Percentiles rank a stretch among this genome's conserved stretches.
Conservation (phyloP, 225 moss, liverwort and hornwort species). For the Physcomitrellopsis africana region DNA sequence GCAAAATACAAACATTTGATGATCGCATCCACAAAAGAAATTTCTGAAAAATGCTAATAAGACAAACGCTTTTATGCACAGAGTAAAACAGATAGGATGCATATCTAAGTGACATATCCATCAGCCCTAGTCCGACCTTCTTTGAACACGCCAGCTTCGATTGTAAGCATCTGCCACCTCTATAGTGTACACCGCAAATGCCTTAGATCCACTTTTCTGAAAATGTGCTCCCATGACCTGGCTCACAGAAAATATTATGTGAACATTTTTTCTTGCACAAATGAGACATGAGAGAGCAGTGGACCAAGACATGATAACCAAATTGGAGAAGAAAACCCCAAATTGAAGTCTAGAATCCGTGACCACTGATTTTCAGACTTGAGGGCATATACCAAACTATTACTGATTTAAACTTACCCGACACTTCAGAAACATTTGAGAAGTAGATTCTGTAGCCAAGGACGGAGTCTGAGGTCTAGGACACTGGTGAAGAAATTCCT, state of each 20-base stretch:
- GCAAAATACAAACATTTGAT: not conserved
- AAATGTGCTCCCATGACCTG: conserved; percentile 91
- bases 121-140: conserved; percentile 50
- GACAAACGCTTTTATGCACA: not conserved
- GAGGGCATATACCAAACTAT: not conserved
- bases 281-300: not conserved
- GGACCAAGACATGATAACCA: not conserved
- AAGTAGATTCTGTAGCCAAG: conserved; percentile 25
- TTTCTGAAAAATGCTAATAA: not conserved
- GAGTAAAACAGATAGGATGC: not conserved
- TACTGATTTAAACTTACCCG: conserved; percentile 33
- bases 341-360: not conserved
- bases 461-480: conserved; percentile 14
- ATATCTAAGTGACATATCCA: conserved; percentile 9
- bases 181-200: conserved; percentile 89
- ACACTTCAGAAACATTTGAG: conserved; percentile 40
- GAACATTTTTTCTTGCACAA: not conserved
- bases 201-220: conserved; percentile 77
- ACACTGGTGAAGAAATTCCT: conserved; percentile 25
- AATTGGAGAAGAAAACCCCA: not conserved
- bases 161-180: conserved; percentile 77
- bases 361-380: not conserved
- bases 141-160: conserved; percentile 82
- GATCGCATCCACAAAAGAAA: not conserved
- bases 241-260: conserved; percentile 12